Percentiles rank a stretch among this genome's conserved stretches.
These are phyloP conservation scores for Spirogloea muscicola DNA, from an alignment of 139 green algal genomes.

Conservation along the genomic window DNA sequence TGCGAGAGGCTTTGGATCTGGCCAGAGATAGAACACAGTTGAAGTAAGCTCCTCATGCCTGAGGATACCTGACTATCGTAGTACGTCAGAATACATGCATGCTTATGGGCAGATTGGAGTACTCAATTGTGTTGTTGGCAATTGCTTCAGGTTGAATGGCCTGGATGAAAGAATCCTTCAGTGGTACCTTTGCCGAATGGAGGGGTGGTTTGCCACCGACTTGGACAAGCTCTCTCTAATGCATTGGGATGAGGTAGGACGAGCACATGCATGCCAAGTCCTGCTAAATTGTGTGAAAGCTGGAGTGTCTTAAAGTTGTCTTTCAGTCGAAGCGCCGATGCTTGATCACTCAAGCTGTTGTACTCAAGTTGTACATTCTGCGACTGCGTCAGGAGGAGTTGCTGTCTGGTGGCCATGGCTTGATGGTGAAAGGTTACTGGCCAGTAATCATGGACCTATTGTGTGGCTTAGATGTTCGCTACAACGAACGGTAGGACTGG, in stretches of 20 bases:
- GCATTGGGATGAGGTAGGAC: slow-evolving; percentile 42
- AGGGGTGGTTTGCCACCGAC: slow-evolving; percentile 48
- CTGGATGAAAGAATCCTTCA: slow-evolving; percentile 24
- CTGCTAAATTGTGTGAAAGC: background rate
- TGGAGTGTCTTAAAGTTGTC: background rate
- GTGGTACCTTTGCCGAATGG: slow-evolving; percentile 49
- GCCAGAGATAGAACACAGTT: background rate
- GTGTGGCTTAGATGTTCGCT: slow-evolving; percentile 36
- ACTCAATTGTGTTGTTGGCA: background rate
- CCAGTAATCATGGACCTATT: slow-evolving; percentile 23
- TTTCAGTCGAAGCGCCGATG: background rate
- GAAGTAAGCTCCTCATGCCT: background rate
- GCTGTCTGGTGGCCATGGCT: slow-evolving; percentile 32
- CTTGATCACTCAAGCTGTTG: background rate
- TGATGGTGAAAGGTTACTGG: slow-evolving; percentile 45
- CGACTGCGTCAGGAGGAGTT: slow-evolving; percentile 30
- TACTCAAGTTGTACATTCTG: background rate
- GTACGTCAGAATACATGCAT: background rate
- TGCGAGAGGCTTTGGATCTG: slow-evolving; percentile 5
- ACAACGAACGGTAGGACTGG: slow-evolving; percentile 42
- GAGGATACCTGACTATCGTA: background rate
- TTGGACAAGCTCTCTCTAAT: slow-evolving; percentile 25
- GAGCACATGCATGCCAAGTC: background rate
- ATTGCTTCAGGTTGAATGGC: slow-evolving; percentile 7
- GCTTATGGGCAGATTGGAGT: background rate